These are phyloP conservation scores for Musa troglodytarum DNA, from an alignment of 176 grass and related monocot species.

Conservation along the genomic window DNA sequence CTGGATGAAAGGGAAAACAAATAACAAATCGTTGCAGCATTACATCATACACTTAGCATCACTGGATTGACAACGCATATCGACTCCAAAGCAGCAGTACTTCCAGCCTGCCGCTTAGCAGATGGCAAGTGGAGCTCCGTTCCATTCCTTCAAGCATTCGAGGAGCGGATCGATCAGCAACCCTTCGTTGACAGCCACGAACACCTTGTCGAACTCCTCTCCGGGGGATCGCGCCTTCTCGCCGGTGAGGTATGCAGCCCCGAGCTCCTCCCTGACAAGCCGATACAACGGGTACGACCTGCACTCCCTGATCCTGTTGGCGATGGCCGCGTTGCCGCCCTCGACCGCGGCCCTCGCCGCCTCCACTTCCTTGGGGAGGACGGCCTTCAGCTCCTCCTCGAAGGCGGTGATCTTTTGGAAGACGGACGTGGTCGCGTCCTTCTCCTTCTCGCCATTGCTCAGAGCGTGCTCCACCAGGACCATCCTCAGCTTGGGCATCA, in stretches of 20 bases:
- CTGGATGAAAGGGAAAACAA: too few species aligned
- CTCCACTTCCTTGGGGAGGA: not conserved
- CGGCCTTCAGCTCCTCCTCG: not conserved
- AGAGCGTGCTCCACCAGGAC: not conserved
- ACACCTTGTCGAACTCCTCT: not conserved
- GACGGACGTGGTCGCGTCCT: not conserved
- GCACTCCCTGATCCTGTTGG: not conserved
- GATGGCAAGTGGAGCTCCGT: not conserved
- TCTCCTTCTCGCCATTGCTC: not conserved
- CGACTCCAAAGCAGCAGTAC: not conserved
- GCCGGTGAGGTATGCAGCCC: not conserved
- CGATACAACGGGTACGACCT: not conserved
- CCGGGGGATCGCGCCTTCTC: not conserved
- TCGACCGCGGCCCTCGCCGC: not conserved
- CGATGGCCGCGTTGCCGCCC: not conserved
- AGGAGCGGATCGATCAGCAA: not conserved
- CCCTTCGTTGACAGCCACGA: not conserved
- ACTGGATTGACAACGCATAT: too few species aligned
- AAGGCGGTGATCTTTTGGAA: slow-evolving; percentile 1
- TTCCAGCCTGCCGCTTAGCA: not conserved
- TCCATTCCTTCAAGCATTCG: not conserved
- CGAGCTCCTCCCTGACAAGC: not conserved
- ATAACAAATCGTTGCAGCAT: too few species aligned
- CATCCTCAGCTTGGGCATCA: not conserved
- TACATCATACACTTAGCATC: too few species aligned